These are phyloP conservation scores for Adansonia gregorii DNA, from an alignment of 441 rosid species.

Conservation along the genomic window DNA sequence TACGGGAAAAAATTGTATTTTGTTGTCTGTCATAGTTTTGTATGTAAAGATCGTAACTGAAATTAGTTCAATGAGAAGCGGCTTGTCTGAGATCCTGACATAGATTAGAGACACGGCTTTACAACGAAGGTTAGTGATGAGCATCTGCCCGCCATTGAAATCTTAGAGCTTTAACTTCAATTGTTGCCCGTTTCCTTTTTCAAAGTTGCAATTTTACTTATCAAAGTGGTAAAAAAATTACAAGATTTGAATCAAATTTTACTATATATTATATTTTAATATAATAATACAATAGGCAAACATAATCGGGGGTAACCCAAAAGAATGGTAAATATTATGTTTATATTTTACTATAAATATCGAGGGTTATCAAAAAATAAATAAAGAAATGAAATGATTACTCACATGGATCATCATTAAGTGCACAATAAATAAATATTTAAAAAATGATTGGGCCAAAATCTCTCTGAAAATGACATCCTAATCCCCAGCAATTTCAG, in stretches of 20 bases:
- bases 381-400: too few species aligned
- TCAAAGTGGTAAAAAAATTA: too few species aligned
- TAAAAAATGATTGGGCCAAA: background rate
- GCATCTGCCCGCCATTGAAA: background rate
- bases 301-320: too few species aligned
- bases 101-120: background rate
- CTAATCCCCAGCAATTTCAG: background rate
- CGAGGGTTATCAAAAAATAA: too few species aligned
- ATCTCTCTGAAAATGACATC: background rate
- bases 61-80: conserved; percentile 50
- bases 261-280: too few species aligned
- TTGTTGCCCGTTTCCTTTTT: too few species aligned
- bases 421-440: background rate
- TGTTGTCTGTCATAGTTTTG: conserved; percentile 44
- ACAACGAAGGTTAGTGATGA: background rate
- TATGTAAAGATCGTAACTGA: conserved; percentile 46
- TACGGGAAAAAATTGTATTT: conserved; percentile 40
- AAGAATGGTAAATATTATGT: too few species aligned
- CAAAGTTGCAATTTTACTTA: too few species aligned
- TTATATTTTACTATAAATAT: too few species aligned
- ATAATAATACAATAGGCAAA: too few species aligned
- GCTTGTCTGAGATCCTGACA: conserved; percentile 29
- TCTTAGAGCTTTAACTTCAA: background rate
- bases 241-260: too few species aligned
- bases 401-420: background rate